Evolutionary conservation across 1,139 yeast genomes (phyloP).

Genomic region (Maudiozyma humilis): DNA sequence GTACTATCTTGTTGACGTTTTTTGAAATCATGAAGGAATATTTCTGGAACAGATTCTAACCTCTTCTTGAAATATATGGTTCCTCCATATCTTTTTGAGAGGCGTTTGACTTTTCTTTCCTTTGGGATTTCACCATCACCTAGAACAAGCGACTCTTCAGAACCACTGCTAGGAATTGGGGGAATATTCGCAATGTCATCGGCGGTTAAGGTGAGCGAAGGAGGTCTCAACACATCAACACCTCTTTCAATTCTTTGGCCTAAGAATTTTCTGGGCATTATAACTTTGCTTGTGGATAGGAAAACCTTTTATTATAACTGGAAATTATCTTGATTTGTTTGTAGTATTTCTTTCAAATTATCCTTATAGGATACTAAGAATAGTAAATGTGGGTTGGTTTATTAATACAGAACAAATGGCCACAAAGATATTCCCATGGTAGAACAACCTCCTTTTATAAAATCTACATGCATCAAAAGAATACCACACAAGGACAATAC

Average conservation of each 20-base stretch:
- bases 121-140: conserved; percentile 2
- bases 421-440: too few species aligned
- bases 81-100: conserved; percentile 25
- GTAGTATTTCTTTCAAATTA: not conserved
- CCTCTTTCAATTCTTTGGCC: conserved; percentile 25
- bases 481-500: too few species aligned
- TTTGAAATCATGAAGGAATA: conserved; percentile 22
- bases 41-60: conserved; percentile 29
- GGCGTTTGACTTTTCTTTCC: conserved; percentile 11
- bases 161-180: conserved; percentile 9
- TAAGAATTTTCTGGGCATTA: conserved; percentile 27
- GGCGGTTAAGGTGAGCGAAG: conserved; percentile 25
- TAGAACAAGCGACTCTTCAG: conserved; percentile 4
- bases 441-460: too few species aligned
- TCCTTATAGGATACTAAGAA: not conserved
- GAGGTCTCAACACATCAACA: conserved; percentile 26
- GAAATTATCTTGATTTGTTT: not conserved
- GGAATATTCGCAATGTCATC: conserved; percentile 27
- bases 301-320: not conserved
- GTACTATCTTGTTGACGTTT: conserved; percentile 6
- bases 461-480: too few species aligned
- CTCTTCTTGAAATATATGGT: conserved; percentile 25
- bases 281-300: not conserved
- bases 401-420: too few species aligned
- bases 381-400: not conserved